These are phyloP conservation scores for Breynia disticha DNA, from an alignment of 441 rosid genomes.

Conservation along the genomic window DNA sequence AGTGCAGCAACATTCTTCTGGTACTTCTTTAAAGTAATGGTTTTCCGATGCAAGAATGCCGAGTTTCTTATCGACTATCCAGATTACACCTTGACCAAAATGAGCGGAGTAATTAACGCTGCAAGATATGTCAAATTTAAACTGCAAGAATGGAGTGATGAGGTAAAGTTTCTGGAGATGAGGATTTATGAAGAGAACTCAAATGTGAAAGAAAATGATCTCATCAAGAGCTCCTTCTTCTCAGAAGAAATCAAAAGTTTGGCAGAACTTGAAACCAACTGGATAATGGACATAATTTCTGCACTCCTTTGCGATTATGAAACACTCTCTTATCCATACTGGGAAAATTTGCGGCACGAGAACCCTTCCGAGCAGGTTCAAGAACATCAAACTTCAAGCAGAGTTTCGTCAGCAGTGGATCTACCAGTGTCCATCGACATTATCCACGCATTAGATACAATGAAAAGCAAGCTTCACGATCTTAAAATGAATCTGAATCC, in stretches of 20 bases:
- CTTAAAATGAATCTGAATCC: slow-evolving; percentile 36
- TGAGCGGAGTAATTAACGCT: slow-evolving; percentile 55
- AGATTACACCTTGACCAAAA: slow-evolving; percentile 31
- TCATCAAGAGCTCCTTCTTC: slow-evolving; percentile 36
- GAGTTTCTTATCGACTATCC: slow-evolving; percentile 25
- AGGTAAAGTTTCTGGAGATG: slow-evolving; percentile 55
- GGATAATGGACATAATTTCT: slow-evolving; percentile 59
- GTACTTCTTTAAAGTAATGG: slow-evolving; percentile 47
- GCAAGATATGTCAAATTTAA: slow-evolving; percentile 56
- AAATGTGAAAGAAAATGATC: slow-evolving; percentile 8
- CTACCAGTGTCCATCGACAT: slow-evolving; percentile 28
- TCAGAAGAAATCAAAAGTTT: slow-evolving; percentile 55
- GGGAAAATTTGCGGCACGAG: slow-evolving; percentile 27
- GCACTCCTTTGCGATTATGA: slow-evolving; percentile 52
- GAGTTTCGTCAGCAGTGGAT: slow-evolving; percentile 13
- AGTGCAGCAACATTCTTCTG: slow-evolving; percentile 61
- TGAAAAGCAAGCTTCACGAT: slow-evolving; percentile 35
- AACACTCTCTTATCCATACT: slow-evolving; percentile 20
- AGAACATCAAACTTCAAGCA: slow-evolving; percentile 5
- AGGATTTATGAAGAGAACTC: slow-evolving; percentile 29
- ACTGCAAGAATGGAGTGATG: slow-evolving; percentile 77
- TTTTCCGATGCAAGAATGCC: slow-evolving; percentile 37
- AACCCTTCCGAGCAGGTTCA: slow-evolving; percentile 23
- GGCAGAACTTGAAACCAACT: slow-evolving; percentile 51
- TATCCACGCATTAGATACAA: slow-evolving; percentile 43